Evolutionary conservation across 2,329 filamentous ascomycete genomes (phyloP).

Genomic region (Coniosporium tulheliwenetii): DNA sequence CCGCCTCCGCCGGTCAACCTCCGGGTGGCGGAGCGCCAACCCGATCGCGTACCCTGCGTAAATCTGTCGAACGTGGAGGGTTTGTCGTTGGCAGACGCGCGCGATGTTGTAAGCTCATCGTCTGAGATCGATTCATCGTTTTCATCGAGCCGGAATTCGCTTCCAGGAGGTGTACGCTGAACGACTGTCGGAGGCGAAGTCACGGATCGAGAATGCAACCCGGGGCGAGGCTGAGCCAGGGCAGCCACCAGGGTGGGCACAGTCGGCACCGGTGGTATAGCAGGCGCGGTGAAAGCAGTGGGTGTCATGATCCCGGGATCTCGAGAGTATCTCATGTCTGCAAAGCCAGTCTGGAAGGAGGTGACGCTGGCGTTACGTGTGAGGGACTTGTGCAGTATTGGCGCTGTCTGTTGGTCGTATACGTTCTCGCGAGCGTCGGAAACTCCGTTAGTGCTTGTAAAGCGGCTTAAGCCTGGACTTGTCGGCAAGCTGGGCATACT

Average conservation of each 20-base stretch:
- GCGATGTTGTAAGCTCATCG: conserved; percentile 42
- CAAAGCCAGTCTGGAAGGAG: conserved; percentile 78
- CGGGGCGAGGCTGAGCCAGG: conserved; percentile 41
- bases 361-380: conserved; percentile 53
- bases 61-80: conserved; percentile 1
- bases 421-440: conserved; percentile 65
- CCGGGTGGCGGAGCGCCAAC: conserved; percentile 40
- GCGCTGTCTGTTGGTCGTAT: conserved; percentile 85
- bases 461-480: conserved; percentile 5
- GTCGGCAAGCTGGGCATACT: conserved; percentile 7
- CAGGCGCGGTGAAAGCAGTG: conserved; percentile 32
- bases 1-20: conserved; percentile 42
- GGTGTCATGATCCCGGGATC: conserved; percentile 39
- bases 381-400: conserved; percentile 73
- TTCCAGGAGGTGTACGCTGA: conserved; percentile 29
- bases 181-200: conserved; percentile 56
- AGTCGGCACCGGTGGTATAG: not conserved
- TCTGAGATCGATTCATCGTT: conserved; percentile 58
- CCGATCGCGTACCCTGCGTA: conserved; percentile 7
- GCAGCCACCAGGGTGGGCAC: conserved; percentile 12
- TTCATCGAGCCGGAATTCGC: conserved; percentile 47
- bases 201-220: conserved; percentile 65
- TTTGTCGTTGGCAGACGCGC: conserved; percentile 14
- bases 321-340: conserved; percentile 46
- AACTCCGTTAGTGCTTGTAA: conserved; percentile 11